Base-by-base conservation (phyloP, 805 yeast species). In the Yamadazyma olivae region DNA sequence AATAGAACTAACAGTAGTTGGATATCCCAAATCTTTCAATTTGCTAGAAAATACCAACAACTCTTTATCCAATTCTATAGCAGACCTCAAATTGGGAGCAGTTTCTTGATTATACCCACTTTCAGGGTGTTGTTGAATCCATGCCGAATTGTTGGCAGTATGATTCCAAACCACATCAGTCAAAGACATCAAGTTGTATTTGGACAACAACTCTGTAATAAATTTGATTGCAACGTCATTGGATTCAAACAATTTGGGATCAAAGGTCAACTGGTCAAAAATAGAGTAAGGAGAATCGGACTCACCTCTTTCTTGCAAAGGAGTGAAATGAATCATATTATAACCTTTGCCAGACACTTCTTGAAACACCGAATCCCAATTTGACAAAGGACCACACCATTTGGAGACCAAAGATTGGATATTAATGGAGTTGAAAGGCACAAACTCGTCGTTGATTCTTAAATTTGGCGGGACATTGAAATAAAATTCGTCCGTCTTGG, bases 271-370 rank as follows among this genome's bases (percentile, higher is more conserved):
- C 60, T 93, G 98, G 56, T 91, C 96, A 49, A 64, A 81, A 36
- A 91, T 87, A 3, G 96, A 86, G 55, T 90, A 91, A 0, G 99
- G 99, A 5, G 97, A 90, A 57, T 90, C 76, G 1, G 96, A 85
- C 43, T 73, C 83, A 22, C 99, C 99, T 38, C 98, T 72, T 44
- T 80, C 64, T 60, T 91, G 96, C 48, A 91, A 68, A 0, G 99
- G 99, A 5, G 97, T 90, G 57, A 91, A 91, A 65, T 91, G 99
- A 29, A 93, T 69, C 96, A 91, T 87, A 59, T 93, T 93, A 66
- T 91, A 91, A 15, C 93, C 90, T 59, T 93, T 93, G 6, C 61
- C 55, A 12, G 81, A 61, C 30, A 91, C 74, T 30, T 74, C 74
- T 1, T 57, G 55, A 40, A 91, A 84, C 38, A 84, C 64, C 1